Evolutionary conservation across 202 grass and related monocot genomes (phyloP).

Genomic region (Zoysia matrella): DNA sequence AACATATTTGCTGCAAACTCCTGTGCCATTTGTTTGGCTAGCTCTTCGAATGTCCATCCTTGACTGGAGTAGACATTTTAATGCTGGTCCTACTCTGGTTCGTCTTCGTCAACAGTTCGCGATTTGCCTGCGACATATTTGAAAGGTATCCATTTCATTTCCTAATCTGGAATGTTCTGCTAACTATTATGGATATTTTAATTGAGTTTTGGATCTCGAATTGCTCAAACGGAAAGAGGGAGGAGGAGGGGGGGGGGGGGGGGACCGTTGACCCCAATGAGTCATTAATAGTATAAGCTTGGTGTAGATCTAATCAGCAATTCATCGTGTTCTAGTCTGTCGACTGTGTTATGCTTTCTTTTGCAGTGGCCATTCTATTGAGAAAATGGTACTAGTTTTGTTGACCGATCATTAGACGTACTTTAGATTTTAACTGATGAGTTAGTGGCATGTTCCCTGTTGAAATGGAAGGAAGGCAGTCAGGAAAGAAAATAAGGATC

Average conservation of each 20-base stretch:
- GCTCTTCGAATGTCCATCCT: slow-evolving; percentile 9
- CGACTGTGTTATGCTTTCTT: neutral
- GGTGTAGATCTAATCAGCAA: neutral
- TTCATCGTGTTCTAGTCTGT: neutral
- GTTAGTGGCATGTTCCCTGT: neutral
- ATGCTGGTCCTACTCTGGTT: slow-evolving; percentile 73
- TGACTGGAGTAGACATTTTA: slow-evolving; percentile 67
- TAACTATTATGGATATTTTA: neutral
- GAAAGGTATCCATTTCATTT: slow-evolving; percentile 52
- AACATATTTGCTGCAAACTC: neutral
- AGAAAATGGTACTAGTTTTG: neutral
- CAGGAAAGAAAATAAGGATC: neutral
- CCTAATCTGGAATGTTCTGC: neutral
- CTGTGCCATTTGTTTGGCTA: neutral
- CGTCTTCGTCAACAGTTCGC: slow-evolving; percentile 63
- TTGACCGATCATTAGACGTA: neutral
- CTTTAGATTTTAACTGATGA: neutral
- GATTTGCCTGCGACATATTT: slow-evolving; percentile 55
- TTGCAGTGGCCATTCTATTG: neutral
- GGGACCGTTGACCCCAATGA: too few species aligned
- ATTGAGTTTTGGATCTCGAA: neutral
- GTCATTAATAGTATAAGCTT: neutral
- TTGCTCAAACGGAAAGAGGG: neutral
- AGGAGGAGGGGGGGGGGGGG: too few species aligned
- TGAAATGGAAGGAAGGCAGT: neutral